phyloP scores from a whole-genome alignment of 257 asterid species.

The Pogostemon cablin region DNA sequence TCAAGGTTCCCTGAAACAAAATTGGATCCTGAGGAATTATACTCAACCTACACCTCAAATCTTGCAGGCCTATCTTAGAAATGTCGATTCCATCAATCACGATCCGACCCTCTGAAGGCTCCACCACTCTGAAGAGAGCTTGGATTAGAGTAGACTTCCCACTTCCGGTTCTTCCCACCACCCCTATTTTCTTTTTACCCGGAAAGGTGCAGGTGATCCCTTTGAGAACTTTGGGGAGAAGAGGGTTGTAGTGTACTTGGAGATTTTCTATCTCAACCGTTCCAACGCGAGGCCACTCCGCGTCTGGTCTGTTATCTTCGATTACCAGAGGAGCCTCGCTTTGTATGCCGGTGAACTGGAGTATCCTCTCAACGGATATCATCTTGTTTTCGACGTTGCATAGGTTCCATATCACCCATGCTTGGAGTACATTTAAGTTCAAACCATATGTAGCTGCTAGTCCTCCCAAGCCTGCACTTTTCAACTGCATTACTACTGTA shows the following conservation, averaged over 20 bases:
- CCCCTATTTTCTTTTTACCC: conserved; percentile 59
- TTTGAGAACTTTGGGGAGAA: conserved; percentile 68
- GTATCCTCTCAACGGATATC: conserved; percentile 81
- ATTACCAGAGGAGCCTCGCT: conserved; percentile 72
- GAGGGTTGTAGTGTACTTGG: conserved; percentile 65
- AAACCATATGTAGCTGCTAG: conserved; percentile 83
- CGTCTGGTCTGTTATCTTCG: conserved; percentile 55
- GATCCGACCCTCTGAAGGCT: conserved; percentile 65
- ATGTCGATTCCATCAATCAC: conserved; percentile 69
- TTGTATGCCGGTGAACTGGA: conserved; percentile 60
- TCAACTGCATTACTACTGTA: background rate
- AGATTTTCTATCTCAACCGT: conserved; percentile 61
- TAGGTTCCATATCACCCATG: conserved; percentile 92
- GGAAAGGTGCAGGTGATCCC: conserved; percentile 78
- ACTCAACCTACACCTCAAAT: conserved; percentile 69
- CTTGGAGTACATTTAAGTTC: conserved; percentile 75
- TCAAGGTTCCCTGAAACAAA: conserved; percentile 77
- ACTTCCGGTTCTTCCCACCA: conserved; percentile 90
- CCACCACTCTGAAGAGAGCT: conserved; percentile 81
- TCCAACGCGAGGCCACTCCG: conserved; percentile 74
- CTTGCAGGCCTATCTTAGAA: conserved; percentile 69
- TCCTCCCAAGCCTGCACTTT: conserved; percentile 74
- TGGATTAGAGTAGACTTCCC: conserved; percentile 88
- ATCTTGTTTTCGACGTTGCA: conserved; percentile 89
- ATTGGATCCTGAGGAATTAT: conserved; percentile 88